Base-by-base conservation (phyloP, 2,329 filamentous ascomycete species). In the Trichoderma koningii region DNA sequence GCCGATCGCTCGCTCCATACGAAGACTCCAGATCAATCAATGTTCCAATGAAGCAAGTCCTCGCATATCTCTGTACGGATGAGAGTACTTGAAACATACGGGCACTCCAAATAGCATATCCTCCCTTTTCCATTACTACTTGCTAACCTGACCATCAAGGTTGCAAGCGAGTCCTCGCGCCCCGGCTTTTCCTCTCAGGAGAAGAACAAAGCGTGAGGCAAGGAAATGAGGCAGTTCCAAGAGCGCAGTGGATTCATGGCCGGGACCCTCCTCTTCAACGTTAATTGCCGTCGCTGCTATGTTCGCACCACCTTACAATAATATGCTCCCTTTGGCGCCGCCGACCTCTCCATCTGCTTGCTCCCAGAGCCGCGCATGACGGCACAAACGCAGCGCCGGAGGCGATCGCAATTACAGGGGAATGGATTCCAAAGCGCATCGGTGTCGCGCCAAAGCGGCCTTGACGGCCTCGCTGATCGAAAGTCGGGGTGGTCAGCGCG, bases 341-440 rank as follows among this genome's bases (percentile, higher is more conserved):
- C 14, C 34, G 34, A n/a, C 38, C 26, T 34, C 38, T 42, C 30
- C 45, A 42, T 51, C 34, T 23, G 17, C 9, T 26, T 21, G 21
- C 26, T 23, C 14, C 30, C 56, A 34, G 53, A 53, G 38, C n/a
- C 59, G 23, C 23, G 48, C 48, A 45, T 62, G 48, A 53, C 59
- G 48, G 26, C 30, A 28, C 50, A 62, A 42, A 34, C 26, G 48
- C 59, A 28, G 15, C 42, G 12, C 12, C 44, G 21, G 9, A 44
- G 51, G 26, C 48, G 60, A 63, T 55, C 60, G 26, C 41, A 63
- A 63, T 63, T 63, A 63, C 56, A 48, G 30, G 17, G 17, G 34
- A 9, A 23, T 9, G 45, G 45, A 21, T 21, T 15, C 34, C 44
- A 45, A 42, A 60, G 21, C 26, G 41, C 50, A 38, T 55, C 50